Conservation (phyloP, 2,329 filamentous ascomycete species). For the Pseudogymnoascus verrucosus region DNA sequence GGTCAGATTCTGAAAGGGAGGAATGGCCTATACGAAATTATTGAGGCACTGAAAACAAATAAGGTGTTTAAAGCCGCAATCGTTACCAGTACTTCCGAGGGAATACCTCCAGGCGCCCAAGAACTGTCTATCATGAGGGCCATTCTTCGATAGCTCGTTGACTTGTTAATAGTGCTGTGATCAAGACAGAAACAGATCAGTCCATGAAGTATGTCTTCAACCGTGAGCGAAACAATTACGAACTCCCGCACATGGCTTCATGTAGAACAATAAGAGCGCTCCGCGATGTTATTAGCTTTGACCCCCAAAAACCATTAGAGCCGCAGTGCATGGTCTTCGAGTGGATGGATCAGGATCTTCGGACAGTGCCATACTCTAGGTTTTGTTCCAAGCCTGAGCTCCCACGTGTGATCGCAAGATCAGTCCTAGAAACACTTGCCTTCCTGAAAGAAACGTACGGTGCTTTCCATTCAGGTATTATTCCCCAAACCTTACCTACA, state of each 20-base stretch:
- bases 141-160: constrained; percentile 7
- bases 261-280: constrained; percentile 18
- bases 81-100: background rate
- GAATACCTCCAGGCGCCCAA: background rate
- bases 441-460: constrained; percentile 10
- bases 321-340: constrained; percentile 20
- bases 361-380: constrained; percentile 8
- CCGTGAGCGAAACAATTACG: constrained; percentile 19
- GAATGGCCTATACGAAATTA: background rate
- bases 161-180: constrained; percentile 15
- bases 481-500: background rate
- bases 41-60: background rate
- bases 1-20: constrained; percentile 3
- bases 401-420: constrained; percentile 15
- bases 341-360: constrained; percentile 21
- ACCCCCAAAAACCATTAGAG: constrained; percentile 1
- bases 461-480: constrained; percentile 18
- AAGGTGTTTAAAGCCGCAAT: constrained; percentile 9
- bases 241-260: constrained; percentile 13
- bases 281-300: constrained; percentile 12
- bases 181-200: constrained; percentile 15
- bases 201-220: constrained; percentile 13
- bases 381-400: constrained; percentile 15
- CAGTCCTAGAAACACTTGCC: constrained; percentile 16
- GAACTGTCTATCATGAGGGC: background rate